These are phyloP conservation scores for Amesomyces nigricolor DNA, from an alignment of 2,329 filamentous ascomycete genomes.

Conservation along the genomic window DNA sequence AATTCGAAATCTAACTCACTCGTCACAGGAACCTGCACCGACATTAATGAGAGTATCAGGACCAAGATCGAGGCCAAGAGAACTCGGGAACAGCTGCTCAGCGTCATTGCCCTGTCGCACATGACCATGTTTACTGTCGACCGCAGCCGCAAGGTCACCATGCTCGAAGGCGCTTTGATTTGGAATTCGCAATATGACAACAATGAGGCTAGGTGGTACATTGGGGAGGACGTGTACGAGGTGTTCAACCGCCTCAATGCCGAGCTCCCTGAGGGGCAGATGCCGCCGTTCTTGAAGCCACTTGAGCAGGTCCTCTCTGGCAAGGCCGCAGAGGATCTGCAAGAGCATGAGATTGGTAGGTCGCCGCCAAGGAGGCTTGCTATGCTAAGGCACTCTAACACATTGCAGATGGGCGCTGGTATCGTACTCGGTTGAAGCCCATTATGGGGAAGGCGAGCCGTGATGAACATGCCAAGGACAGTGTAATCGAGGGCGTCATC, in stretches of 20 bases:
- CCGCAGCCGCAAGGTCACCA: slow-evolving; percentile 52
- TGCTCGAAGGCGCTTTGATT: slow-evolving; percentile 64
- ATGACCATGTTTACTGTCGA: slow-evolving; percentile 74
- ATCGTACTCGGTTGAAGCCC: slow-evolving; percentile 65
- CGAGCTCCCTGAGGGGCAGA: slow-evolving; percentile 38
- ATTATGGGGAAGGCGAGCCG: slow-evolving; percentile 52
- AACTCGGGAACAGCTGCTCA: slow-evolving; percentile 63
- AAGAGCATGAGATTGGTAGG: neutral
- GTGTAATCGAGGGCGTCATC: slow-evolving; percentile 64
- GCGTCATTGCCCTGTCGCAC: slow-evolving; percentile 67
- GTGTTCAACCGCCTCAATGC: slow-evolving; percentile 52
- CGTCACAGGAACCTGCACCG: slow-evolving; percentile 61
- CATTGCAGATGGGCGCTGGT: slow-evolving; percentile 54
- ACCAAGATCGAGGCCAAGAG: slow-evolving; percentile 60
- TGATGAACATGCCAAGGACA: slow-evolving; percentile 44
- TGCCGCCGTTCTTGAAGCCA: slow-evolving; percentile 48
- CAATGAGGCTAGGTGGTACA: slow-evolving; percentile 42
- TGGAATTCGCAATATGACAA: slow-evolving; percentile 42
- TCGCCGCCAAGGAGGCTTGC: slow-evolving; percentile 29
- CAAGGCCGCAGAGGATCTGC: neutral
- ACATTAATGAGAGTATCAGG: slow-evolving; percentile 69
- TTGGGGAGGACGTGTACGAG: slow-evolving; percentile 59
- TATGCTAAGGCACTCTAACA: slow-evolving; percentile 4
- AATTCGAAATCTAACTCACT: slow-evolving; percentile 2
- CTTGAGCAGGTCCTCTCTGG: slow-evolving; percentile 34